phyloP scores from a whole-genome alignment of 495 filamentous ascomycete genomes.

The Penicillium arizonense region DNA sequence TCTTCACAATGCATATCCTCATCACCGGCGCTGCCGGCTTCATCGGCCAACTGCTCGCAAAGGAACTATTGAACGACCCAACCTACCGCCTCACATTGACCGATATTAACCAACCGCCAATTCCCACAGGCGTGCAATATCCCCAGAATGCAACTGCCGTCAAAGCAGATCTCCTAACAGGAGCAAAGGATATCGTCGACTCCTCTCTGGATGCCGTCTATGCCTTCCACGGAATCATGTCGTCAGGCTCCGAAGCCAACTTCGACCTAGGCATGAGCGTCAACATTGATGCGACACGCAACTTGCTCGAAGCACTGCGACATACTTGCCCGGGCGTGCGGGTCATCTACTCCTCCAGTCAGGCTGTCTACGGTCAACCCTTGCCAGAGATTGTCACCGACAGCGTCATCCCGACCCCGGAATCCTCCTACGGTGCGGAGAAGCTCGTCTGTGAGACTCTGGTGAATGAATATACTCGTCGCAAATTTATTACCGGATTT shows the following conservation, averaged over 20 bases:
- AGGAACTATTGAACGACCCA: slow-evolving; percentile 56
- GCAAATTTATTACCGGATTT: slow-evolving; percentile 62
- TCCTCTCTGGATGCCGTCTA: slow-evolving; percentile 61
- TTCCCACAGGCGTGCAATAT: slow-evolving; percentile 50
- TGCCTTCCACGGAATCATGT: slow-evolving; percentile 83
- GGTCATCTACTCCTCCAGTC: slow-evolving; percentile 59
- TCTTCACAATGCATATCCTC: slow-evolving; percentile 53
- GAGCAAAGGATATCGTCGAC: slow-evolving; percentile 49
- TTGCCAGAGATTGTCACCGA: slow-evolving; percentile 51
- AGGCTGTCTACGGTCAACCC: slow-evolving; percentile 57
- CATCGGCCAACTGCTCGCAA: slow-evolving; percentile 63
- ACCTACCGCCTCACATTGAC: slow-evolving; percentile 56
- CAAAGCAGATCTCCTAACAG: slow-evolving; percentile 56
- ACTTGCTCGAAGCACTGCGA: slow-evolving; percentile 57
- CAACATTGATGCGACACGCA: slow-evolving; percentile 68
- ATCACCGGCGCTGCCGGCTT: slow-evolving; percentile 70
- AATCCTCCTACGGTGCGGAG: slow-evolving; percentile 70
- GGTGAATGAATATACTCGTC: slow-evolving; percentile 69
- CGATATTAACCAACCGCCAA: slow-evolving; percentile 56
- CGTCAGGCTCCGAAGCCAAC: slow-evolving; percentile 66
- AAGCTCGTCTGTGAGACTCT: slow-evolving; percentile 71
- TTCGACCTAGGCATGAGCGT: slow-evolving; percentile 68
- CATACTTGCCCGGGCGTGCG: slow-evolving; percentile 54
- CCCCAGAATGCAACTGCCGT: slow-evolving; percentile 53
- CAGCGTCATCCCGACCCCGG: slow-evolving; percentile 60